Percentiles rank a stretch among this genome's conserved stretches.
phyloP scores from a whole-genome alignment of 2,329 filamentous ascomycete genomes.

The Penicillium sp. region DNA sequence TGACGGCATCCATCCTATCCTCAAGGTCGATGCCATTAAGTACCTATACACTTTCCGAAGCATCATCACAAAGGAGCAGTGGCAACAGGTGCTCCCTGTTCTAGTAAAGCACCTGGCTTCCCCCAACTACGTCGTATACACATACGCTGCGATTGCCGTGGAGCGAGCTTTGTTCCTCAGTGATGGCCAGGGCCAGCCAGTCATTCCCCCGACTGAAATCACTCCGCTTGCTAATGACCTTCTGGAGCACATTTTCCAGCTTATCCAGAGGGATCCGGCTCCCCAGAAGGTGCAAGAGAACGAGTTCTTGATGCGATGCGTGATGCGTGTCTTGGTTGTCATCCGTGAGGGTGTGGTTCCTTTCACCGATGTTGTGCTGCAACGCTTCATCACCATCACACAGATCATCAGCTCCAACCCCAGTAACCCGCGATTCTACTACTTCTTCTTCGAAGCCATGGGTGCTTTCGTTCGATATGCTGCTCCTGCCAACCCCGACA shows the following conservation, averaged over 20 bases:
- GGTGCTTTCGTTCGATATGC: conserved; percentile 79
- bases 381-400: conserved; percentile 84
- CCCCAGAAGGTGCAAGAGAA: conserved; percentile 97
- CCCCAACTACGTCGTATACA: conserved; percentile 93
- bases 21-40: conserved; percentile 98
- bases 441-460: conserved; percentile 94
- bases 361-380: conserved; percentile 74
- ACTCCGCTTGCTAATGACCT: conserved; percentile 81
- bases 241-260: conserved; percentile 81
- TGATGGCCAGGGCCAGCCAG: conserved; percentile 69
- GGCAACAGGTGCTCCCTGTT: conserved; percentile 84
- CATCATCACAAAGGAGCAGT: conserved; percentile 87
- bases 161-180: conserved; percentile 86
- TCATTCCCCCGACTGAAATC: conserved; percentile 79
- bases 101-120: conserved; percentile 89
- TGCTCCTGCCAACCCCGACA: conserved; percentile 66
- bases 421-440: conserved; percentile 96
- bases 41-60: conserved; percentile 96
- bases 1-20: conserved; percentile 70
- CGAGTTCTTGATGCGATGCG: conserved; percentile 96
- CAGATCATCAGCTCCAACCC: conserved; percentile 91
- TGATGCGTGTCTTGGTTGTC: conserved; percentile 95
- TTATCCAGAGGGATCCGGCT: conserved; percentile 80
- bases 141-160: conserved; percentile 94
- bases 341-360: conserved; percentile 77